Conservation (phyloP, 805 yeast genomes). For the Priceomyces castillae region DNA sequence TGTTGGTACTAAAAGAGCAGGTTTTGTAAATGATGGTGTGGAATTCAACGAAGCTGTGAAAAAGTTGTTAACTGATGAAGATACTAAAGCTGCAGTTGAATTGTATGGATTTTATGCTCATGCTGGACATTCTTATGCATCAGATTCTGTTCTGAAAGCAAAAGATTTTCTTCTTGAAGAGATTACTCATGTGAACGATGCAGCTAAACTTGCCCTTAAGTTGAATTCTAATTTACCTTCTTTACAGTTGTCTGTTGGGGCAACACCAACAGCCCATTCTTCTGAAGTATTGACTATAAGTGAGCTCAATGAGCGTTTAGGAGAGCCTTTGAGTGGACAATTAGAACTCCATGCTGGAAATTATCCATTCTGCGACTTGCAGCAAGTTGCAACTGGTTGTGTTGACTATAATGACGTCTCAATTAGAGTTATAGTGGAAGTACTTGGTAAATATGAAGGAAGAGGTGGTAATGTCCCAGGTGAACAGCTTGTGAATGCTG, state of each 20-base stretch:
- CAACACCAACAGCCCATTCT: conserved; percentile 77
- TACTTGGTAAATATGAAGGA: conserved; percentile 51
- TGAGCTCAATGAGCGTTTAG: conserved; percentile 18
- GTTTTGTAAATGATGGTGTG: conserved; percentile 34
- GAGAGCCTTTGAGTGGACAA: conserved; percentile 31
- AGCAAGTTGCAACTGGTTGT: conserved; percentile 71
- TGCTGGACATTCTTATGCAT: conserved; percentile 71
- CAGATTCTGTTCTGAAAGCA: conserved; percentile 46
- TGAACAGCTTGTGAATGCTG: conserved; percentile 67
- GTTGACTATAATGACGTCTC: conserved; percentile 64
- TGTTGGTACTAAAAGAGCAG: conserved; percentile 73
- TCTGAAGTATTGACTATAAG: conserved; percentile 28
- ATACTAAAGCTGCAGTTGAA: conserved; percentile 31
- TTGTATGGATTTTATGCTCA: conserved; percentile 74
- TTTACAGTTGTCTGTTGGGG: conserved; percentile 67
- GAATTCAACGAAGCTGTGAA: conserved; percentile 36
- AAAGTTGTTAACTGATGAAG: conserved; percentile 22
- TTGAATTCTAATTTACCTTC: conserved; percentile 32
- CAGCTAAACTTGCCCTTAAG: conserved; percentile 39
- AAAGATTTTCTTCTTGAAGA: conserved; percentile 52
- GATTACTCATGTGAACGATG: conserved; percentile 53
- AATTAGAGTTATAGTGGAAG: conserved; percentile 55
- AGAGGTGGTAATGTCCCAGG: conserved; percentile 53
- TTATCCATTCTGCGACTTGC: conserved; percentile 69
- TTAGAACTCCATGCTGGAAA: conserved; percentile 83